Percentiles rank a stretch among this genome's conserved stretches.
phyloP scores from a whole-genome alignment of 768 basidiomycete species.

The Hygrophoropsis aurantiaca region DNA sequence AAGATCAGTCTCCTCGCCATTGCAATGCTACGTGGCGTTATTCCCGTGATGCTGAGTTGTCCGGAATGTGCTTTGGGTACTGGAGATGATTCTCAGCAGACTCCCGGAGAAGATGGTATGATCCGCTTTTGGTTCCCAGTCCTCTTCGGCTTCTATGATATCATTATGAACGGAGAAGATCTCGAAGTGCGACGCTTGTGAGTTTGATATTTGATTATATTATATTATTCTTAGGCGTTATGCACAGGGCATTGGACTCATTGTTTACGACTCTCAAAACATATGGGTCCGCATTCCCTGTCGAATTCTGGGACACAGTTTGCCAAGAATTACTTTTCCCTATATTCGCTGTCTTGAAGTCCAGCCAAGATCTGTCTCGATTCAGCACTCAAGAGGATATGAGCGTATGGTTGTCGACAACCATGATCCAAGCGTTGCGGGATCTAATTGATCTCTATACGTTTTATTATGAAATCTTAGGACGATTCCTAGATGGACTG shows the following conservation, averaged over 20 bases:
- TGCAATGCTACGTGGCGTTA: constrained; percentile 91
- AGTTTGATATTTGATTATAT: constrained; percentile 32
- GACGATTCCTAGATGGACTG: constrained; percentile 89
- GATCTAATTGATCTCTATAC: constrained; percentile 96
- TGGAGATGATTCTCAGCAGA: constrained; percentile 31
- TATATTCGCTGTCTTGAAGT: constrained; percentile 94
- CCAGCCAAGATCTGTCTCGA: constrained; percentile 86
- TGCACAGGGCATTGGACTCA: constrained; percentile 87
- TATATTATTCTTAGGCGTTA: constrained; percentile 8
- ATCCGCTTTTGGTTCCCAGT: constrained; percentile 97
- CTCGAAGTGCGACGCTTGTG: constrained; percentile 95
- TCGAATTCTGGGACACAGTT: constrained; percentile 97
- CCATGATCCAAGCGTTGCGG: constrained; percentile 96
- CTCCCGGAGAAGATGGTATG: constrained; percentile 76
- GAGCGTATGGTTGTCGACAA: constrained; percentile 99
- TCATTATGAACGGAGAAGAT: constrained; percentile 99
- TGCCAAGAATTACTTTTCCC: constrained; percentile 97
- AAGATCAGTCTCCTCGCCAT: constrained; percentile 96
- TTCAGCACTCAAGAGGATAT: constrained; percentile 98
- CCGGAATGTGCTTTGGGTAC: constrained; percentile 59
- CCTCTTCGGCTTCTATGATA: constrained; percentile 97
- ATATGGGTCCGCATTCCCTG: constrained; percentile 79
- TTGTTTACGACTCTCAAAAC: constrained; percentile 92
- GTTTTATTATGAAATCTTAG: constrained; percentile 88
- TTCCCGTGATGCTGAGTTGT: constrained; percentile 85